A percentile compares a stretch with the other conserved stretches of the same genome.
phyloP scores from a whole-genome alignment of 805 yeast species.

The Debaryomyces hansenii region DNA sequence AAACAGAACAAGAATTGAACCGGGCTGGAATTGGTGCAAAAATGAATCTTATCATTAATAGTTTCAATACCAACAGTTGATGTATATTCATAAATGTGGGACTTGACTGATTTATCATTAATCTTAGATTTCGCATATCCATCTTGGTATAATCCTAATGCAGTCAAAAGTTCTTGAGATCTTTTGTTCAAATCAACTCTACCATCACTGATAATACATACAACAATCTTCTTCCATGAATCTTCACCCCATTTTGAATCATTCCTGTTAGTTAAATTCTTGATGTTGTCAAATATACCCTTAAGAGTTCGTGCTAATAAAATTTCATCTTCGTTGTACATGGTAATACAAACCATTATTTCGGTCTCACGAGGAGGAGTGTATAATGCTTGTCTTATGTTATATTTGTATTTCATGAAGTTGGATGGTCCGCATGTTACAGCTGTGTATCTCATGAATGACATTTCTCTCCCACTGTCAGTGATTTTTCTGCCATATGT shows the following conservation, averaged over 20 bases:
- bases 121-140: constrained; percentile 93
- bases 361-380: constrained; percentile 81
- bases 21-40: constrained; percentile 70
- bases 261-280: constrained; percentile 65
- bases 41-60: constrained; percentile 63
- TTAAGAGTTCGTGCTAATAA: constrained; percentile 80
- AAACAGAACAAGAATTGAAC: constrained; percentile 86
- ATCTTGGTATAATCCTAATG: constrained; percentile 90
- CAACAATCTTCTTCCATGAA: constrained; percentile 92
- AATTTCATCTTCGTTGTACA: constrained; percentile 87
- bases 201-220: constrained; percentile 89
- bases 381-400: constrained; percentile 81
- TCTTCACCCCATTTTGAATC: constrained; percentile 89
- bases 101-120: constrained; percentile 74
- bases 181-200: constrained; percentile 79
- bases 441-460: constrained; percentile 89
- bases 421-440: constrained; percentile 88
- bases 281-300: constrained; percentile 87
- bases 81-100: constrained; percentile 92
- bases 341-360: constrained; percentile 79
- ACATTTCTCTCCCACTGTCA: constrained; percentile 59
- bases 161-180: constrained; percentile 76
- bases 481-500: constrained; percentile 34
- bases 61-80: constrained; percentile 83
- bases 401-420: constrained; percentile 61